phyloP scores from a whole-genome alignment of 768 basidiomycete species.

The Leccinum truebloodii region DNA sequence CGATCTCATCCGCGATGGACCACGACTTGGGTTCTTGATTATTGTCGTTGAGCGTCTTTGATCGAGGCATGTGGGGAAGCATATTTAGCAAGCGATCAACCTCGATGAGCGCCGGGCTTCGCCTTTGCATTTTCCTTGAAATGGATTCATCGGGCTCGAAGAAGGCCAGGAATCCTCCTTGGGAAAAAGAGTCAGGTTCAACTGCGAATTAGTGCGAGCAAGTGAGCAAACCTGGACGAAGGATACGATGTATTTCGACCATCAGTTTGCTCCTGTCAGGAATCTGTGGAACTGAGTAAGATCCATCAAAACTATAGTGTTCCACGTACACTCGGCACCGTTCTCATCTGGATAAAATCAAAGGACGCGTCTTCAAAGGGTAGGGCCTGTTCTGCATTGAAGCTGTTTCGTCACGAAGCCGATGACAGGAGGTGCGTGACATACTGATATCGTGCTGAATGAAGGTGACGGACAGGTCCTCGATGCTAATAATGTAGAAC shows the following conservation, averaged over 20 bases:
- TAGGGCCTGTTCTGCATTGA: not conserved
- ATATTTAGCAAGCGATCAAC: constrained; percentile 8
- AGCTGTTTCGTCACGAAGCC: not conserved
- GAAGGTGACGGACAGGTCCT: not conserved
- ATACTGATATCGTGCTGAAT: constrained; percentile 5
- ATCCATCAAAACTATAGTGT: not conserved
- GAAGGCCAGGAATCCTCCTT: constrained; percentile 7
- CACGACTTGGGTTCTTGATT: constrained; percentile 3
- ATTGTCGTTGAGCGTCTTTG: not conserved
- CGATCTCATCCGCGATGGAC: constrained; percentile 4
- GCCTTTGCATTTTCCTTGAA: not conserved
- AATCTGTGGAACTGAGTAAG: not conserved
- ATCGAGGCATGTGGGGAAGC: constrained; percentile 8
- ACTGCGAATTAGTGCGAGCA: not conserved
- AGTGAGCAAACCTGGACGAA: constrained; percentile 1
- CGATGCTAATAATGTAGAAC: not conserved
- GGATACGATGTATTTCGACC: constrained; percentile 7
- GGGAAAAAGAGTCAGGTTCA: not conserved
- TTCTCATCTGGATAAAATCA: constrained; percentile 14
- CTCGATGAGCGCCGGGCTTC: constrained; percentile 3
- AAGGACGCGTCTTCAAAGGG: constrained; percentile 13
- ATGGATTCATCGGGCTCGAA: constrained; percentile 7
- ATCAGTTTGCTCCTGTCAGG: constrained; percentile 4
- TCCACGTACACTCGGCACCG: constrained; percentile 7
- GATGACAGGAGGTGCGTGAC: not conserved